Evolutionary conservation across 2,329 filamentous ascomycete genomes (phyloP).

Genomic region (Ceratocystiopsis minuta): DNA sequence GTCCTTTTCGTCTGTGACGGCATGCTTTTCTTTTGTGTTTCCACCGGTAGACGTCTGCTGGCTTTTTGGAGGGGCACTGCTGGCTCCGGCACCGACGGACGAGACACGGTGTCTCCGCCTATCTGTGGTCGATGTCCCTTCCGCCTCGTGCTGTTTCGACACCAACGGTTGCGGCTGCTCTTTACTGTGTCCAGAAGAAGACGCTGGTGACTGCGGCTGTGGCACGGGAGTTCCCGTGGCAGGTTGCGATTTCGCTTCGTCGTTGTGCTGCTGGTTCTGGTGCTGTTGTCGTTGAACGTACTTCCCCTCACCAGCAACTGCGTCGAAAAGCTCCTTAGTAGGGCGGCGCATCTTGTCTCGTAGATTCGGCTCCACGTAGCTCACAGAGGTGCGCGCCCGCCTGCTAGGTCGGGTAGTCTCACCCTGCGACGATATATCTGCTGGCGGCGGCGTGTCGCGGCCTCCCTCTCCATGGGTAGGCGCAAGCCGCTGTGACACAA

Average conservation of each 20-base stretch:
- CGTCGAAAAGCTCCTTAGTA: slow-evolving; percentile 57
- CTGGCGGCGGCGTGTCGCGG: slow-evolving; percentile 40
- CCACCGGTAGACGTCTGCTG: neutral
- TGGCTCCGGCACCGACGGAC: slow-evolving; percentile 5
- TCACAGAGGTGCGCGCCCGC: slow-evolving; percentile 49
- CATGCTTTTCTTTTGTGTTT: neutral
- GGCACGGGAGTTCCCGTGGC: too few species aligned
- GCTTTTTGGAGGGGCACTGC: neutral
- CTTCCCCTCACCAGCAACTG: slow-evolving; percentile 48
- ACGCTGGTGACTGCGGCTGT: too few species aligned
- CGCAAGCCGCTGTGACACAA: slow-evolving; percentile 21
- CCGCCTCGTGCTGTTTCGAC: too few species aligned
- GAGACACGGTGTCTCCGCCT: slow-evolving; percentile 25
- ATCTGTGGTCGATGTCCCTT: slow-evolving; percentile 16
- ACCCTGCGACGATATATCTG: slow-evolving; percentile 34
- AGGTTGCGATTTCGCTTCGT: neutral
- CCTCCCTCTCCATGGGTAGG: slow-evolving; percentile 12
- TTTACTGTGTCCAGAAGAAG: neutral
- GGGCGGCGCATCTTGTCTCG: slow-evolving; percentile 71
- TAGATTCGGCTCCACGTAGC: slow-evolving; percentile 68
- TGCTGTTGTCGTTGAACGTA: slow-evolving; percentile 17
- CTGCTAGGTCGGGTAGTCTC: slow-evolving; percentile 47
- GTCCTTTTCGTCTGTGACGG: slow-evolving; percentile 15
- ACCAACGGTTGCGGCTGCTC: neutral
- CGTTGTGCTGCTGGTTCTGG: neutral